Percentiles rank a stretch among this genome's conserved stretches.
phyloP scores from a whole-genome alignment of 208 protist genomes.

The Polymyxa betae region DNA sequence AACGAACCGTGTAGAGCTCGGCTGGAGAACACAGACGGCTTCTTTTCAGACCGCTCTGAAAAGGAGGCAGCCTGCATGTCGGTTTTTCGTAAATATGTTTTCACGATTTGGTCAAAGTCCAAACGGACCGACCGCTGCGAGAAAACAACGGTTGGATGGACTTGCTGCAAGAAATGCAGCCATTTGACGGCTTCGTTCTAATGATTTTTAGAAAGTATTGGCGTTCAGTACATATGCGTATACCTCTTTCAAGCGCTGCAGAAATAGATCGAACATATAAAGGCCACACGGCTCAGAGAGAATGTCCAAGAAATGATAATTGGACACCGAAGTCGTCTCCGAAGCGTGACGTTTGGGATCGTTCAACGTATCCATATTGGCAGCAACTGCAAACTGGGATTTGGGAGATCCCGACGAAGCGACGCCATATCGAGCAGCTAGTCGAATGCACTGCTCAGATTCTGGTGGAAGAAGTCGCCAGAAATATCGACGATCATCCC shows the following conservation, averaged over 20 bases:
- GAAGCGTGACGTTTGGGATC: background rate
- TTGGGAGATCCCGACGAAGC: background rate
- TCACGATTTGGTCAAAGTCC: conserved; percentile 1
- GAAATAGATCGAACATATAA: background rate
- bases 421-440: background rate
- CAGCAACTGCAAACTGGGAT: background rate
- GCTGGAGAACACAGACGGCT: no score
- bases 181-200: background rate
- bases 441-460: background rate
- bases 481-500: background rate
- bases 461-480: background rate
- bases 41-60: no score
- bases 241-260: background rate
- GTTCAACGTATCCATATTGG: background rate
- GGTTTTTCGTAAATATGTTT: background rate
- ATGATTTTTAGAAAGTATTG: no score
- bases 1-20: no score
- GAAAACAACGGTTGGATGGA: background rate
- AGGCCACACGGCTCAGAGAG: conserved; percentile 1
- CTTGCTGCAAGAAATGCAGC: background rate
- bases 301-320: conserved; percentile 16
- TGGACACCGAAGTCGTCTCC: background rate
- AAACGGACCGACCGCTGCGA: background rate
- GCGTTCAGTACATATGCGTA: no score
- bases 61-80: no score